Conservation (phyloP, 352 stramenopile species). For the Halophytophthora batemanensis region DNA sequence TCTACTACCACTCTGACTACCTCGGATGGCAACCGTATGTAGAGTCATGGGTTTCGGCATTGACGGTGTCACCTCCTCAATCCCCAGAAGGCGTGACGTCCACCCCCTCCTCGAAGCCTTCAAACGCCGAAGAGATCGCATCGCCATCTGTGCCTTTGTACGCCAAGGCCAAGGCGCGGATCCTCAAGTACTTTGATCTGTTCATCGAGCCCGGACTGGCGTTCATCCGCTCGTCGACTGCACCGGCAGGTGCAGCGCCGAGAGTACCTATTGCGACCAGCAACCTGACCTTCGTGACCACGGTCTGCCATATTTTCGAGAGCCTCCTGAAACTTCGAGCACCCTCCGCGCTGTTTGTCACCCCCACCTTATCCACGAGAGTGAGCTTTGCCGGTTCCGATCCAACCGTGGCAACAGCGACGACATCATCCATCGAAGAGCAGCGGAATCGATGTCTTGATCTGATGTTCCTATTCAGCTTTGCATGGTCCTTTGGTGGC, state of each 20-base stretch:
- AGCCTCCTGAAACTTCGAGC: slow-evolving; percentile 40
- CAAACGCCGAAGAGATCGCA: slow-evolving; percentile 1
- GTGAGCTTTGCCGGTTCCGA: slow-evolving; percentile 2
- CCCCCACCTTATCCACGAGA: slow-evolving; percentile 2
- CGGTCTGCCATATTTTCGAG: slow-evolving; percentile 61
- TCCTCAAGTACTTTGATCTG: slow-evolving; percentile 60
- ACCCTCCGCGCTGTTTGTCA: slow-evolving; percentile 35
- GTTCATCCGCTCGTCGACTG: slow-evolving; percentile 34
- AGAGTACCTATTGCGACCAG: slow-evolving; percentile 47
- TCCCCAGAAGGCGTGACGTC: neutral
- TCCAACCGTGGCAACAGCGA: slow-evolving; percentile 14
- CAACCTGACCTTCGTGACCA: slow-evolving; percentile 46
- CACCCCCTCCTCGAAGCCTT: neutral
- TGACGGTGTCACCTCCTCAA: slow-evolving; percentile 13
- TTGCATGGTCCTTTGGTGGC: slow-evolving; percentile 68
- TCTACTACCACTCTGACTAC: slow-evolving; percentile 81
- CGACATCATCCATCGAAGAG: slow-evolving; percentile 30
- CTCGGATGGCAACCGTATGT: slow-evolving; percentile 69
- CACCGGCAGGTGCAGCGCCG: slow-evolving; percentile 1
- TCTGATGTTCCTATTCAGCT: slow-evolving; percentile 67
- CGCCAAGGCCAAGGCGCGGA: slow-evolving; percentile 32
- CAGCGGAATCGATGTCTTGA: slow-evolving; percentile 58
- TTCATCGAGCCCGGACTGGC: slow-evolving; percentile 51
- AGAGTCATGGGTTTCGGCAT: slow-evolving; percentile 51
- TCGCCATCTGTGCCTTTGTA: slow-evolving; percentile 19